Conservation (phyloP, 2,329 filamentous ascomycete species). For the Cercospora sesami region DNA sequence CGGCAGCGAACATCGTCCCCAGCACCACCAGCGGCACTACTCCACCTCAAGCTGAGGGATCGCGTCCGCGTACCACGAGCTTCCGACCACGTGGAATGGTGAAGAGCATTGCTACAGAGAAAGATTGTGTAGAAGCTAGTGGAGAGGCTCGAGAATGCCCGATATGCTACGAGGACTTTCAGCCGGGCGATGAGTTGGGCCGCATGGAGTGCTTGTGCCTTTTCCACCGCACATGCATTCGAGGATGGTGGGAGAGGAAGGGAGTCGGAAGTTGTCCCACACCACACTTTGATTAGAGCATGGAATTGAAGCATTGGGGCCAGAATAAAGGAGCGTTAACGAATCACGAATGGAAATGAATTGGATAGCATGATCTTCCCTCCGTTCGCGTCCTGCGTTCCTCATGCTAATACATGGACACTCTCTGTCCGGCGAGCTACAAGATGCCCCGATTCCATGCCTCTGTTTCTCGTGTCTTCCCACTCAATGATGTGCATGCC, state of each 20-base stretch:
- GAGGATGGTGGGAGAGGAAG: conserved; percentile 60
- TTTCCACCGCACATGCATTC: conserved; percentile 62
- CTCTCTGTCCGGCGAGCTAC: neutral
- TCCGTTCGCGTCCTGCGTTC: neutral
- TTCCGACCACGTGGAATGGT: conserved; percentile 48
- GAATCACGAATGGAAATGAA: conserved; percentile 1
- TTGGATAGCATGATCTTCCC: neutral
- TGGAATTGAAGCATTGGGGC: neutral
- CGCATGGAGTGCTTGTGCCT: conserved; percentile 64
- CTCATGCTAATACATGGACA: neutral
- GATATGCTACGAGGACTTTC: conserved; percentile 66
- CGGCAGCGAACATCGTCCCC: conserved; percentile 9
- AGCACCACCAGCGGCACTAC: conserved; percentile 18
- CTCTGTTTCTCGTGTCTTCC: neutral
- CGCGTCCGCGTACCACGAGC: conserved; percentile 30
- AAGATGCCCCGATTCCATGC: neutral
- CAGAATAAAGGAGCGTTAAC: neutral
- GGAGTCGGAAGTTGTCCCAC: conserved; percentile 60
- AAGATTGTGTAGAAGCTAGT: conserved; percentile 59
- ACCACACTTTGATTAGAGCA: conserved; percentile 32
- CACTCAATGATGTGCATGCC: neutral
- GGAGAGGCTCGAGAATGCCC: conserved; percentile 57
- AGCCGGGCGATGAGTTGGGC: conserved; percentile 59
- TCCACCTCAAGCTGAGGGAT: conserved; percentile 20
- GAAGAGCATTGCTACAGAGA: conserved; percentile 60